Evolutionary conservation across 2,329 filamentous ascomycete genomes (phyloP).

Genomic region (Microcyclospora pomicola): DNA sequence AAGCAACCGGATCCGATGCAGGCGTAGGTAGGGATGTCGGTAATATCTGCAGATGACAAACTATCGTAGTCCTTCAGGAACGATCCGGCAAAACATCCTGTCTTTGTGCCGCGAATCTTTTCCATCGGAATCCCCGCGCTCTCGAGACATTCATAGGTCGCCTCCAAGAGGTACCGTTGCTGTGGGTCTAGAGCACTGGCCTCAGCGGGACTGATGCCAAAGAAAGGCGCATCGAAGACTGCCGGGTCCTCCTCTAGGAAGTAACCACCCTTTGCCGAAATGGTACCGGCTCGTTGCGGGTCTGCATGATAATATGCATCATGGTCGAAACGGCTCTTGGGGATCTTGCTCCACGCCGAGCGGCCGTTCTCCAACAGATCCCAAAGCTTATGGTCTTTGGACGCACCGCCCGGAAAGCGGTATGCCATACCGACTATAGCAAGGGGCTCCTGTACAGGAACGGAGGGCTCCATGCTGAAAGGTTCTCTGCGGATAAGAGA

Average conservation of each 20-base stretch:
- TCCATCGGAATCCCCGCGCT: background rate
- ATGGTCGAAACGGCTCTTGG: background rate
- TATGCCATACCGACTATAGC: background rate
- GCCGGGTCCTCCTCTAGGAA: background rate
- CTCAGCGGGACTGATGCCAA: conserved; percentile 6
- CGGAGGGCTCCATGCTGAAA: no score
- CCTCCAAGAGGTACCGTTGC: conserved; percentile 8
- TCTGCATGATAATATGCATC: conserved; percentile 1
- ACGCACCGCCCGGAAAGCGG: background rate
- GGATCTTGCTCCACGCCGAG: background rate
- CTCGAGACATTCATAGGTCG: conserved; percentile 12
- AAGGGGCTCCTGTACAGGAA: no score
- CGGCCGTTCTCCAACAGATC: background rate
- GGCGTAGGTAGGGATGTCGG: no score
- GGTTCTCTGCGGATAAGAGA: no score
- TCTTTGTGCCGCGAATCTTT: background rate
- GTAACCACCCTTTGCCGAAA: background rate
- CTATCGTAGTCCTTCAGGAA: background rate
- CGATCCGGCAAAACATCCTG: background rate
- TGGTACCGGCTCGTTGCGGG: background rate
- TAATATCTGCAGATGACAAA: no score
- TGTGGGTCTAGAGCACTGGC: conserved; percentile 10
- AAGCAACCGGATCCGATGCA: background rate
- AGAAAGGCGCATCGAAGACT: conserved; percentile 10
- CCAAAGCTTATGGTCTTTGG: background rate